Evolutionary conservation across 208 protist species (phyloP).

Genomic region (Leishmania tropica): DNA sequence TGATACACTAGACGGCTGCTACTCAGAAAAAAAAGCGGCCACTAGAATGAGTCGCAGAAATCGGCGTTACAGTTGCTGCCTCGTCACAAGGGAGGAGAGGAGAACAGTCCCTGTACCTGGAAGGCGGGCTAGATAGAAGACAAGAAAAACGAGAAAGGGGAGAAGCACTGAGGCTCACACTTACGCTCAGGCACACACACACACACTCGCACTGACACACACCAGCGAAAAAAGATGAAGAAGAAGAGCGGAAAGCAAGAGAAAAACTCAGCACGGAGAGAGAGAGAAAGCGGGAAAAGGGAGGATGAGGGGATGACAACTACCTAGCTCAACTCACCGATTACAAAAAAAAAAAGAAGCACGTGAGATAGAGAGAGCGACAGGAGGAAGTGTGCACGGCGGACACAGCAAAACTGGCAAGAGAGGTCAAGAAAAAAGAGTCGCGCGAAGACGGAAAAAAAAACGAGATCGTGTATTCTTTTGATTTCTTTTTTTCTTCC

Average conservation of each 20-base stretch:
- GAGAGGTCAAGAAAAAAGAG: not conserved
- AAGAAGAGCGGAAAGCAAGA: not conserved
- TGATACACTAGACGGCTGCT: not conserved
- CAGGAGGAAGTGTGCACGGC: not conserved
- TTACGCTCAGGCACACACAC: not conserved
- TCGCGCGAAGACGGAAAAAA: not conserved
- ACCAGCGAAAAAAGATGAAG: not conserved
- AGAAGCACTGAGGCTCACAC: not conserved
- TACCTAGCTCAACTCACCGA: not conserved
- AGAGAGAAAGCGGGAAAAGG: slow-evolving; percentile 2
- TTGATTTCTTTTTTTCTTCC: not conserved
- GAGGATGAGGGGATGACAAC: not conserved
- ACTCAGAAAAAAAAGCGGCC: not conserved
- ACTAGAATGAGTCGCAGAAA: not conserved
- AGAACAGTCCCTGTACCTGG: not conserved
- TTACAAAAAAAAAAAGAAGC: slow-evolving; percentile 7
- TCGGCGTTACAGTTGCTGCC: not conserved
- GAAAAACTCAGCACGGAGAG: not conserved
- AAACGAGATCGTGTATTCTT: not conserved
- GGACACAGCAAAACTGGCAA: not conserved
- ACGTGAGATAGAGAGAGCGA: not conserved
- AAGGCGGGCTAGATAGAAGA: not conserved
- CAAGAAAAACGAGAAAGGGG: not conserved
- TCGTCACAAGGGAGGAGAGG: not conserved
- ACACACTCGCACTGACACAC: not conserved